Base-by-base conservation (phyloP, 2,329 filamentous ascomycete species). In the Chrysoporthe cubensis region DNA sequence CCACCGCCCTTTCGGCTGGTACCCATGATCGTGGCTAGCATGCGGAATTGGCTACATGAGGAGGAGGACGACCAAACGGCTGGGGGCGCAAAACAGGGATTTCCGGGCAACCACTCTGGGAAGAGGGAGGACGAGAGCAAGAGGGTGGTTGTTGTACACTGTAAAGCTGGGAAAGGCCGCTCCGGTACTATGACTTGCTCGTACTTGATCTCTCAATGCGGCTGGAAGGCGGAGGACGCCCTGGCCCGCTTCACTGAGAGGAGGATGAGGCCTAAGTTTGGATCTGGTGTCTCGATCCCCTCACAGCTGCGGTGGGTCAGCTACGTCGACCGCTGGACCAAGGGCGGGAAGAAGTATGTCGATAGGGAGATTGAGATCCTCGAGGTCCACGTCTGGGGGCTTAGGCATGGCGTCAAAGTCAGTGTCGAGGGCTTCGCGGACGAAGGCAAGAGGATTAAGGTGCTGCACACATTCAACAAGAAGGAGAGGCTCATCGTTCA, bases 101-200 rank as follows among this genome's bases (percentile, higher is more conserved):
- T 72, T 70, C 26, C 46, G 14, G 40, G 21, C 7, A 48, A 68
- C 32, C 50, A 67, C 1, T 59, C 64, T 8, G 62, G 68, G 0
- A 65, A 72, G 11, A 62, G 61, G 0, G 71, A 75, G 0, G 74
- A 70, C 0, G 73, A 62, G 43, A 64, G 42, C 11, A 77, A 79
- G 48, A 84, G 93, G 44, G 93, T 98, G 0, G 91, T 91, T 0
- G 94, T 98, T 7, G 93, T 98, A 8, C 96, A 99, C 79, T 98
- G 96, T 83, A 98, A 98, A 77, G 96, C 96, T 1, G 96, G 96
- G 2, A 99, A 99, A 79, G 96, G 96, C 1, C 86, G 96, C 62
- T 97, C 93, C 71, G 96, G 96, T 4, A 97, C 93, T 0, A 88
- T 93, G 73, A 90, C 91, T 42, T 97, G 93, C 79, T 92, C 91